Base-by-base conservation (phyloP, 1,284 basidiomycete genomes). In the Cutaneotrichosporon cutaneum region DNA sequence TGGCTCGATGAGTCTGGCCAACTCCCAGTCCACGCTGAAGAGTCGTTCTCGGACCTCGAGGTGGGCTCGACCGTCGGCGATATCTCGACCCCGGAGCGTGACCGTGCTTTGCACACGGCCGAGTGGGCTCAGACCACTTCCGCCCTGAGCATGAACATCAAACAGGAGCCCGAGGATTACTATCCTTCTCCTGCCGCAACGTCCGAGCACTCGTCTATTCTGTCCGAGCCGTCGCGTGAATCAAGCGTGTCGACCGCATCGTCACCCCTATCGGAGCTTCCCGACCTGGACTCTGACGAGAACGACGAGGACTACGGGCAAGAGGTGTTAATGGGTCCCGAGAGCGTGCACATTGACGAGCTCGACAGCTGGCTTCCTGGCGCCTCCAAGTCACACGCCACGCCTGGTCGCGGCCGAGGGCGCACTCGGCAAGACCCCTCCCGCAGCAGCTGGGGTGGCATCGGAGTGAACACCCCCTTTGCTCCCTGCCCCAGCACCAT, bases 1-100 rank as follows among this genome's bases (percentile, higher is more conserved):
- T 76, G 74, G 73, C 63, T 74, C 59, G 72, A 74, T 61, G 75
- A 77, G 56, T 65, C 63, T 21, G 76, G 74, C 13, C 73, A 75
- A 39, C 60, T 74, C 11, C 75, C 75, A 9, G 72, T 77, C 22
- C 72, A 73, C 54, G 74, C 73, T n/a, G 75, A 77, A 35, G 76
- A 77, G 32, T 59, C 68, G 2, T 67, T 73, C 26, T 75, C 73
- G 2, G 75, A 76, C 51, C 59, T 69, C 18, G 76, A 76, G 35
- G 55, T 73, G 9, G 62, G 60, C 13, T 76, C 73, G 7, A 70
- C 63, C 16, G 55, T 72, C 14, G 76, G 71, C 22, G 74, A 76
- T n/a, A 26, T 54, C 21, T 61, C 65, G 11, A 73, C 74, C 1
- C 72, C 72, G 2, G 76, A 74, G 58, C 72, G 73, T 48, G 76